Percentiles rank a stretch among this genome's conserved stretches.
These are phyloP conservation scores for Talaromyces sp. DNA, from an alignment of 2,329 filamentous ascomycete genomes.

Conservation along the genomic window DNA sequence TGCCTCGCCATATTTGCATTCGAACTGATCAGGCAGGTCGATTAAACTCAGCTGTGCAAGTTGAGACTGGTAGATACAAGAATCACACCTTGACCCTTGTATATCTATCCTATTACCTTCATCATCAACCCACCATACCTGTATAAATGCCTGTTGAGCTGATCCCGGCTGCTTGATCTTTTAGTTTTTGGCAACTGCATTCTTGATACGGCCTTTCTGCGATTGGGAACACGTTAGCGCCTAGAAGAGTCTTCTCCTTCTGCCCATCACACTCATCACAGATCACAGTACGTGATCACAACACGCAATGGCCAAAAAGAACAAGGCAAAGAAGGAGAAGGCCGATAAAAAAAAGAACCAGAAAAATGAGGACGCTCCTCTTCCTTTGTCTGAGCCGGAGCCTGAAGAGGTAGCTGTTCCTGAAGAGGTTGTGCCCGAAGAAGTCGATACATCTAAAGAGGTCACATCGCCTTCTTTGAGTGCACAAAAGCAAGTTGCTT, in stretches of 20 bases:
- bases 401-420: background rate
- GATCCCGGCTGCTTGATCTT: background rate
- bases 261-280: background rate
- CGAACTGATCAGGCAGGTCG: slow-evolving; percentile 12
- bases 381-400: background rate
- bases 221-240: slow-evolving; percentile 25
- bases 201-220: background rate
- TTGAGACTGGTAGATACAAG: background rate
- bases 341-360: slow-evolving; percentile 19
- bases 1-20: slow-evolving; percentile 9
- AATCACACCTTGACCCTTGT: background rate
- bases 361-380: slow-evolving; percentile 7
- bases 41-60: background rate
- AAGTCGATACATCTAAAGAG: background rate
- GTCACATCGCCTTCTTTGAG: background rate
- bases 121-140: slow-evolving; percentile 10
- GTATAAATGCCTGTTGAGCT: slow-evolving; percentile 10
- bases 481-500: background rate
- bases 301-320: slow-evolving; percentile 17
- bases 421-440: background rate
- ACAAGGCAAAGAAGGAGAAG: slow-evolving; percentile 19
- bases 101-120: slow-evolving; percentile 13
- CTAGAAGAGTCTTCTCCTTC: slow-evolving; percentile 3
- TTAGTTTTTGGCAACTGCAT: background rate
- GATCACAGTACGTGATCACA: slow-evolving; percentile 5